phyloP scores from a whole-genome alignment of 805 yeast genomes.

The Yarrowia sp. region DNA sequence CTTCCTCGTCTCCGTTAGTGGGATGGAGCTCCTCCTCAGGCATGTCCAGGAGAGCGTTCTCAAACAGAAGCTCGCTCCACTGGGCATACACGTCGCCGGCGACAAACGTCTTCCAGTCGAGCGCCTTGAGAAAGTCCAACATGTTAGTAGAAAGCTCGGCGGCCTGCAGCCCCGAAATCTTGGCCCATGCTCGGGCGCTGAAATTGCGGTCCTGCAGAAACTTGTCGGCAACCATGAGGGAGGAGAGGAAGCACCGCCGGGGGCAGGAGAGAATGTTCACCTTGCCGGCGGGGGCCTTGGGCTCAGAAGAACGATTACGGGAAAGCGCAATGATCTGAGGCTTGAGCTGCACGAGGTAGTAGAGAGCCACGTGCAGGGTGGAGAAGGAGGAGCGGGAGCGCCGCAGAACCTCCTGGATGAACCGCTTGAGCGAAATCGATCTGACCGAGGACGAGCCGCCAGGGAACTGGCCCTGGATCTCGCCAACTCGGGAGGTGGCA shows the following conservation, averaged over 20 bases:
- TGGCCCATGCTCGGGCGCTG: conserved; percentile 67
- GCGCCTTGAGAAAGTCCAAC: conserved; percentile 47
- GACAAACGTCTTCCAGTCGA: conserved; percentile 58
- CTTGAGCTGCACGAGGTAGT: conserved; percentile 54
- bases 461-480: conserved; percentile 26
- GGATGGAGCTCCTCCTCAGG: conserved; percentile 1
- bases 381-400: conserved; percentile 57
- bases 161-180: conserved; percentile 61
- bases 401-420: conserved; percentile 42
- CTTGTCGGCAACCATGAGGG: conserved; percentile 69
- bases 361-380: conserved; percentile 63
- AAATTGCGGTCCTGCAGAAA: conserved; percentile 70
- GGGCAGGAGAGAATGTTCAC: conserved; percentile 44
- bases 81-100: conserved; percentile 47
- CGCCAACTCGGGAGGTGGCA: conserved; percentile 26
- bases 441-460: conserved; percentile 27
- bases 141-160: conserved; percentile 54
- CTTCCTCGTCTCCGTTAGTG: neutral
- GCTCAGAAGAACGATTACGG: neutral
- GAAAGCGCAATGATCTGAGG: conserved; percentile 29
- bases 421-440: conserved; percentile 38
- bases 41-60: conserved; percentile 21
- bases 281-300: neutral
- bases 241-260: conserved; percentile 62
- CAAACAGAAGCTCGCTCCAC: conserved; percentile 38